Evolutionary conservation across 305 asterid genomes (phyloP), one percentile per base, ranked within the genome.

Genomic region (Fraxinus dipetala): DNA sequence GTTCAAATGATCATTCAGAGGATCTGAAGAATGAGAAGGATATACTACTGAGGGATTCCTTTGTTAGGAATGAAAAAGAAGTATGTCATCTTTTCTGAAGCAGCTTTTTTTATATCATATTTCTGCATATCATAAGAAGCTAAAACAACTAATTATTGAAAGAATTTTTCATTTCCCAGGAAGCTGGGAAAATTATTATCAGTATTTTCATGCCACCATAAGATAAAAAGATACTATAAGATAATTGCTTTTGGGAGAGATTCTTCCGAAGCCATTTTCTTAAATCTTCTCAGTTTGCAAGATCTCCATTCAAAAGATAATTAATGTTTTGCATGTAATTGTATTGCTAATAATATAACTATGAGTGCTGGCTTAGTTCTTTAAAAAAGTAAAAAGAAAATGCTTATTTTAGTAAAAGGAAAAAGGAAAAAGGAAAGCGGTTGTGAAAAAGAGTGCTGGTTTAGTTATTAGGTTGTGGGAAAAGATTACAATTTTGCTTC

Each of bases 11-110:
- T 79, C 28, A 18, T 26, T 45, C 74, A 13, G 85, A 85, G 87
- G 85, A 87, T 79, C 78, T 70, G 69, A 89, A 63, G 79, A 85
- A 85, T 3, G 80, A 82, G 87, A 86, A 83, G 79, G 84, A 84
- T 69, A 45, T 76, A 45, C 82, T 38, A 36, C 61, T 65, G 24
- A 45, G 75, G 70, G 70, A 80, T 69, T 69, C 84, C 82, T 35
- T 80, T 80, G 45, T 34, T 16, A 77, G 78, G 61, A 35, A 31
- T 77, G 86, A 79, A 76, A 79, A 85, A 77, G 83, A 85, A 43
- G 88, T 86, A 79, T 20, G 84, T 81, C n/a, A 65, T 80, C 67
- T 83, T 73, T 82, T 80, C 54, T 75, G 54, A 78, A 59, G 79
- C 77, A 76, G 76, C 78, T 6, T 78, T 61, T 76, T 9, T 2